Evolutionary conservation across 1,139 yeast genomes (phyloP).

Genomic region (Diutina rugosa): DNA sequence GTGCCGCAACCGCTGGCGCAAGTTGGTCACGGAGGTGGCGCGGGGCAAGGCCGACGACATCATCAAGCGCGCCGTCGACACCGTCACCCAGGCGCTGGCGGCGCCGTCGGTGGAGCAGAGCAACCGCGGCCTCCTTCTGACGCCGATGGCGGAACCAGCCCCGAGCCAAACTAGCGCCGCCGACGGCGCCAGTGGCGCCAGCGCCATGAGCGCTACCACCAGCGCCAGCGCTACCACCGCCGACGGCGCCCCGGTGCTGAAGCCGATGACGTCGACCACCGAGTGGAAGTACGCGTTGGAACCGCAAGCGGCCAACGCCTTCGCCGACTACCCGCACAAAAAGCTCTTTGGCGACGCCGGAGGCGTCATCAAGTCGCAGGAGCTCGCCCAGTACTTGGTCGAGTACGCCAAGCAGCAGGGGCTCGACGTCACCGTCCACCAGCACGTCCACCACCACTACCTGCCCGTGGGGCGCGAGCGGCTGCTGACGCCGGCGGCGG

Average conservation of each 20-base stretch:
- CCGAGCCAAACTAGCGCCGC: not conserved
- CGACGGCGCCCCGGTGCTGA: not conserved
- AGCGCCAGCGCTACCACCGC: not conserved
- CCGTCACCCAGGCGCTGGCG: not conserved
- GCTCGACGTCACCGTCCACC: slow-evolving; percentile 63
- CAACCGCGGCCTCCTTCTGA: not conserved
- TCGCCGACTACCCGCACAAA: slow-evolving; percentile 10
- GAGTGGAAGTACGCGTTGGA: slow-evolving; percentile 24
- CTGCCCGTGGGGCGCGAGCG: slow-evolving; percentile 15
- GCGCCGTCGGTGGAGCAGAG: not conserved
- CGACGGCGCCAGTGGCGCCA: not conserved
- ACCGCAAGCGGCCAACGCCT: slow-evolving; percentile 6
- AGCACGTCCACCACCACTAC: slow-evolving; percentile 69
- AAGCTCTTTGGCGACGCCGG: slow-evolving; percentile 18
- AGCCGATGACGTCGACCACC: slow-evolving; percentile 3
- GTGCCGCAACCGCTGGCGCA: slow-evolving; percentile 88
- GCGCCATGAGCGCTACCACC: not conserved
- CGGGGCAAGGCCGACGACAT: slow-evolving; percentile 38
- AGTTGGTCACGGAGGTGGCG: slow-evolving; percentile 64
- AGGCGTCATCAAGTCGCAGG: slow-evolving; percentile 40
- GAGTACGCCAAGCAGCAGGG: slow-evolving; percentile 49
- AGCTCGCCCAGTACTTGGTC: slow-evolving; percentile 41
- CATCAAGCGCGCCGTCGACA: slow-evolving; percentile 22
- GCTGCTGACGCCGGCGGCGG: slow-evolving; percentile 4
- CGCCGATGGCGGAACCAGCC: not conserved